These are phyloP conservation scores for Toxicodendron radicans DNA, from an alignment of 345 rosid genomes.

Conservation along the genomic window DNA sequence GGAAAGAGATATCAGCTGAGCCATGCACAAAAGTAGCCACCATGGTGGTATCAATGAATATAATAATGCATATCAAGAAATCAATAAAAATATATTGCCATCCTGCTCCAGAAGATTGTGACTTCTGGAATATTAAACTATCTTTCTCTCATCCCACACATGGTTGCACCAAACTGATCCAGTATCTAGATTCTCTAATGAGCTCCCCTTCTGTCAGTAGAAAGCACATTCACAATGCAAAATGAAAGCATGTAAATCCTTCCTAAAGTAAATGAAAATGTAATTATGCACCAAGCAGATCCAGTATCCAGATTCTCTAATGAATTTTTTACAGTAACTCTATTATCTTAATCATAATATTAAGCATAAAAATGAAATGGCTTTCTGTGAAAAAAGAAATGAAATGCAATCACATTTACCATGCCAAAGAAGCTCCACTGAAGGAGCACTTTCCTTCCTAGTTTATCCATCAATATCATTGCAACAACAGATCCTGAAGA, in stretches of 20 bases:
- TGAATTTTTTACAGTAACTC: background rate
- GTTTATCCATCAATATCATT: slow-evolving; percentile 91
- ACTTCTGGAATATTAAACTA: background rate
- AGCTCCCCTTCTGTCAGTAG: background rate
- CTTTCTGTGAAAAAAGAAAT: slow-evolving; percentile 12
- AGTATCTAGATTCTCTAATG: too few relatives aligned
- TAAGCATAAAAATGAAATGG: background rate
- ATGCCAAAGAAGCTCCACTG: slow-evolving; percentile 84
- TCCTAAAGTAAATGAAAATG: background rate
- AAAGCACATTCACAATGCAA: background rate
- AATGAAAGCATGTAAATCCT: background rate
- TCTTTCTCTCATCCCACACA: background rate
- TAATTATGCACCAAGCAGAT: background rate
- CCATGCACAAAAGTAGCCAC: background rate
- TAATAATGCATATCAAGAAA: background rate
- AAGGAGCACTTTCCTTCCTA: slow-evolving; percentile 78
- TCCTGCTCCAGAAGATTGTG: background rate
- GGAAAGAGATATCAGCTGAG: background rate
- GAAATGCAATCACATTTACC: slow-evolving; percentile 39
- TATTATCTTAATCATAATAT: background rate
- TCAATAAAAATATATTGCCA: background rate
- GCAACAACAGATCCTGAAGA: slow-evolving; percentile 77
- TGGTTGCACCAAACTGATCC: too few relatives aligned
- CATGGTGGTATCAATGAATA: background rate
- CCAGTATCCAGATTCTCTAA: background rate